A percentile compares a stretch with the other conserved stretches of the same genome.
phyloP scores from a whole-genome alignment of 805 yeast species.

The Pichia deserticola region DNA sequence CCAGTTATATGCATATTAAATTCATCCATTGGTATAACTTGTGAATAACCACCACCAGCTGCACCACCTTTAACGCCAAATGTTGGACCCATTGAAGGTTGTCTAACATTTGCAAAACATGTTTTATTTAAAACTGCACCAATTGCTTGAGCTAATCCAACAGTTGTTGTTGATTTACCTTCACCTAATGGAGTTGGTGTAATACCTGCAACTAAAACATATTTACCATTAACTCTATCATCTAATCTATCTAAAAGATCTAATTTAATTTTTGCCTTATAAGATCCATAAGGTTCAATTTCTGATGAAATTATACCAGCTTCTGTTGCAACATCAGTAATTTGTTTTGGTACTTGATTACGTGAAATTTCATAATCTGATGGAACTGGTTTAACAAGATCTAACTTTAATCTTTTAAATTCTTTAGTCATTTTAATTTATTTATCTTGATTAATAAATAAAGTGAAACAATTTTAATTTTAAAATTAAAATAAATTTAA shows the following conservation, averaged over 20 bases:
- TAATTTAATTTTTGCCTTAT: constrained; percentile 81
- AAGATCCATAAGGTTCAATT: constrained; percentile 81
- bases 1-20: constrained; percentile 97
- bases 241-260: constrained; percentile 62
- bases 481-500: not conserved
- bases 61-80: constrained; percentile 99
- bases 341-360: constrained; percentile 79
- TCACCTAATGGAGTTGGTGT: constrained; percentile 98
- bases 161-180: constrained; percentile 94
- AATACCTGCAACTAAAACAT: constrained; percentile 90
- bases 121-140: constrained; percentile 82
- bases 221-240: constrained; percentile 65
- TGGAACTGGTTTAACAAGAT: constrained; percentile 62
- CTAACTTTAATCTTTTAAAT: constrained; percentile 32
- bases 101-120: constrained; percentile 92
- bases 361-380: constrained; percentile 87
- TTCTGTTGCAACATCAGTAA: constrained; percentile 68
- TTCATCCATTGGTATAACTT: constrained; percentile 98
- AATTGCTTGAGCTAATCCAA: constrained; percentile 93
- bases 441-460: not conserved
- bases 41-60: constrained; percentile 98
- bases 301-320: constrained; percentile 73
- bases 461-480: no score
- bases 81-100: constrained; percentile 98
- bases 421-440: constrained; percentile 21